Evolutionary conservation across 345 rosid species (phyloP).

Genomic region (Pelargonium nanum): DNA sequence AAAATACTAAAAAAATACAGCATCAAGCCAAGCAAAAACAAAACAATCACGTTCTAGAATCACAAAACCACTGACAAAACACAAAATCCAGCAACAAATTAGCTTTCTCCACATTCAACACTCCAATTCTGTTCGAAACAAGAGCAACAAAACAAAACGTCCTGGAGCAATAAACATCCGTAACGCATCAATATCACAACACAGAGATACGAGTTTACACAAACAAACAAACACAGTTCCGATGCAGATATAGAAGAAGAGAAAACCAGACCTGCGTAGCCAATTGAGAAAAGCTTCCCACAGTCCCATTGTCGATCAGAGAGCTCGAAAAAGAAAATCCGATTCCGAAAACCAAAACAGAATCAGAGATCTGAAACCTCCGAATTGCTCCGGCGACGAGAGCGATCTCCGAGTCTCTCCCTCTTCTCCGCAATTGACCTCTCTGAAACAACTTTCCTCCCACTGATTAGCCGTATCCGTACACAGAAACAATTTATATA

Average conservation of each 20-base stretch:
- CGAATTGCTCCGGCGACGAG: not conserved
- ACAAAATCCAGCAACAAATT: not conserved
- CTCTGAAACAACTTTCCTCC: not conserved
- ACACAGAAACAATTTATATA: no score
- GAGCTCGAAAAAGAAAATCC: not conserved
- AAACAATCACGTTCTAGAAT: no score
- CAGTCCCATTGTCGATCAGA: slow-evolving; percentile 17
- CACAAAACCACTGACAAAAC: no score
- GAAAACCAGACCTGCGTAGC: slow-evolving; percentile 24
- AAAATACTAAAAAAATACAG: no score
- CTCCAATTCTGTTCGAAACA: no score
- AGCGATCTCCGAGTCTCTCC: not conserved
- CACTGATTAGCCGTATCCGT: not conserved
- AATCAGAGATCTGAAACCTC: not conserved
- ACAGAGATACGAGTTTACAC: not conserved
- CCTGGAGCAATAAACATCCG: not conserved
- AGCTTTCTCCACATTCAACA: not conserved
- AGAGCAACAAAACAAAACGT: slow-evolving; percentile 1
- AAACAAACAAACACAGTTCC: not conserved
- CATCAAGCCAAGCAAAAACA: no score
- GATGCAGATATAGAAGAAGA: not conserved
- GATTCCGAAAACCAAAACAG: not conserved
- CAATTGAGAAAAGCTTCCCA: slow-evolving; percentile 32
- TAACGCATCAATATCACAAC: not conserved
- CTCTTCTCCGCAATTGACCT: not conserved